Base-by-base conservation (phyloP, 176 grass and related monocot species). In the Carex littledalei region DNA sequence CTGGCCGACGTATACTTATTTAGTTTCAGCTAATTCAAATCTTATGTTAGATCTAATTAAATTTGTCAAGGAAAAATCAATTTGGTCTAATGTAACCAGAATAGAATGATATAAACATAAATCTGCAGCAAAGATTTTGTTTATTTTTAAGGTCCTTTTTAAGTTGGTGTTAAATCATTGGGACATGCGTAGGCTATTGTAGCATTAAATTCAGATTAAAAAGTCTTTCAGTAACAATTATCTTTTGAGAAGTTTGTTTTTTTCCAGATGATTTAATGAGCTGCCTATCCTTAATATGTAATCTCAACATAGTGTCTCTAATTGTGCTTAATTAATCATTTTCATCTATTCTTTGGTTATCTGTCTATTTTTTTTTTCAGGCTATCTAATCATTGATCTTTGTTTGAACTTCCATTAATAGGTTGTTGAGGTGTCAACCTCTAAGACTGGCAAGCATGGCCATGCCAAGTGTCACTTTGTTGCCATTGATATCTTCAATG, bases 371-470 rank as follows among this genome's bases (percentile, higher is more conserved):
- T 52, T 14, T 75, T 13, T 29, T 29, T 8, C 9, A 24, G n/a
- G 26, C 10, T 8, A 2, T 75, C 15, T 22, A 52, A 14, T 75
- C 71, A 53, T 26, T 14, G 16, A 52, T 52, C 43, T 49, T 14
- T 52, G 0, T 7, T 15, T 75, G 10, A 26, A 75, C 3, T 75
- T 24, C 5, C n/a, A 58, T 76, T 39, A 86, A 82, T 56, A 97
- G 94, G 94, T 97, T 85, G 92, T 97, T 78, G 94, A 97, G 88
- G 94, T 97, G 45, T 97, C 94, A 52, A 97, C 94, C 70, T 97
- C 94, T 5, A 97, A 97, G 92, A 97, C 94, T 72, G 94, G 94
- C 55, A 97, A 97, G 88, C 94, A 97, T 8, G 94, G 94, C 49
- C 92, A 97, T 50, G 94, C 94, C 39, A 97, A 97, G 67, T 94